phyloP scores from a whole-genome alignment of 441 rosid species.

The Raphanus hybrid region DNA sequence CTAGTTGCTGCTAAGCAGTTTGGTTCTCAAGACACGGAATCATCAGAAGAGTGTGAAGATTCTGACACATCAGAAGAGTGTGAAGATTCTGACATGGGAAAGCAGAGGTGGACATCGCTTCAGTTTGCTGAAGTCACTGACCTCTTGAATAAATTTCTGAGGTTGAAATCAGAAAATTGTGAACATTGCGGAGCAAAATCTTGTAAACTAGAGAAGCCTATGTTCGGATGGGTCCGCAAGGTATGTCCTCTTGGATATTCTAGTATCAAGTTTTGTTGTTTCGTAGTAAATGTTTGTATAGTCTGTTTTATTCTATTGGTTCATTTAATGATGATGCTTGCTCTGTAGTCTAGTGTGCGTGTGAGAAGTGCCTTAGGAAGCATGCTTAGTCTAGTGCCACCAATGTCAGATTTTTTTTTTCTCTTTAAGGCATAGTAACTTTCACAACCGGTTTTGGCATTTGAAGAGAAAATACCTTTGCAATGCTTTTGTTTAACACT shows the following conservation, averaged over 20 bases:
- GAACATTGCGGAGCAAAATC: conserved; percentile 49
- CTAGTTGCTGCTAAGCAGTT: conserved; percentile 71
- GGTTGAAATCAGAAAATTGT: conserved; percentile 54
- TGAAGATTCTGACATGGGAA: conserved; percentile 31
- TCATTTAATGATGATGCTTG: neutral
- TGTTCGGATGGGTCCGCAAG: conserved; percentile 83
- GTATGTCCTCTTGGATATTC: conserved; percentile 46
- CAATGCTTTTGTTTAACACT: conserved; percentile 20
- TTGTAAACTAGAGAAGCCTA: conserved; percentile 68
- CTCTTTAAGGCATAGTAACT: neutral
- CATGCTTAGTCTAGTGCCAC: conserved; percentile 19
- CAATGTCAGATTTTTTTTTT: neutral
- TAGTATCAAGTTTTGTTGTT: too few relatives aligned
- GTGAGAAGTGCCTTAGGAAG: conserved; percentile 24
- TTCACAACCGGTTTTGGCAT: conserved; percentile 20
- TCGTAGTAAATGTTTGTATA: too few relatives aligned
- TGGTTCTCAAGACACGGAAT: conserved; percentile 43
- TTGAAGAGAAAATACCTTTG: neutral
- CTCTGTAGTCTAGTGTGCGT: conserved; percentile 23
- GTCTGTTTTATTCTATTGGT: too few relatives aligned
- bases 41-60: conserved; percentile 38
- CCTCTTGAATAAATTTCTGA: conserved; percentile 61
- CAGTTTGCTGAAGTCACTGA: conserved; percentile 76
- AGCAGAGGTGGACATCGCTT: conserved; percentile 85
- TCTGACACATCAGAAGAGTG: too few relatives aligned